These are phyloP conservation scores for Penicillium aurantiogriseum DNA, from an alignment of 2,329 filamentous ascomycete genomes.

Conservation along the genomic window DNA sequence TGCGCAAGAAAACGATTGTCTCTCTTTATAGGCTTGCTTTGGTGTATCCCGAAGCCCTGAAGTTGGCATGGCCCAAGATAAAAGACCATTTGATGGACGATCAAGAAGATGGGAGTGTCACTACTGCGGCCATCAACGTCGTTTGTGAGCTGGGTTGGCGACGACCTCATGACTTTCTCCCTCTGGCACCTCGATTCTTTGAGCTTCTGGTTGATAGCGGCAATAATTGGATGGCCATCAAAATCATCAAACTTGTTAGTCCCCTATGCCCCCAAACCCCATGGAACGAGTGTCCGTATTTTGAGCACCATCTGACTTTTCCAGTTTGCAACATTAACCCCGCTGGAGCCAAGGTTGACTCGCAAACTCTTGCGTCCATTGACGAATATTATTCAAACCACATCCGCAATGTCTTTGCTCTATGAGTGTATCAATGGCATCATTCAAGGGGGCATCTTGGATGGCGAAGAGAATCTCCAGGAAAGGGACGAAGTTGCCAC, in stretches of 20 bases:
- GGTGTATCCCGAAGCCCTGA: slow-evolving; percentile 92
- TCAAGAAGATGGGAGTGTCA: slow-evolving; percentile 86
- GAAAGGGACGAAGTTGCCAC: slow-evolving; percentile 90
- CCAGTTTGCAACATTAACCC: slow-evolving; percentile 90
- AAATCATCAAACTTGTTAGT: slow-evolving; percentile 89
- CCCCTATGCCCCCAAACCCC: neutral
- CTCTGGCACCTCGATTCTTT: slow-evolving; percentile 85
- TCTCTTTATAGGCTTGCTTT: slow-evolving; percentile 89
- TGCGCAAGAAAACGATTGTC: slow-evolving; percentile 94
- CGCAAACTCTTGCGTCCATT: slow-evolving; percentile 88
- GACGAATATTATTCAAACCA: slow-evolving; percentile 90
- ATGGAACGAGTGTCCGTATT: neutral
- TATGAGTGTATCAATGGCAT: slow-evolving; percentile 99
- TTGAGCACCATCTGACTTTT: slow-evolving; percentile 23
- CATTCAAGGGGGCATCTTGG: slow-evolving; percentile 91
- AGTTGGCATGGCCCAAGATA: slow-evolving; percentile 94
- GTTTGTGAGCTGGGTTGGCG: slow-evolving; percentile 95
- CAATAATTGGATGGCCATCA: slow-evolving; percentile 99
- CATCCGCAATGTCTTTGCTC: slow-evolving; percentile 93
- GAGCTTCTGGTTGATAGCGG: slow-evolving; percentile 86
- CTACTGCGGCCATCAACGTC: slow-evolving; percentile 93
- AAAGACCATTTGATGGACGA: slow-evolving; percentile 91
- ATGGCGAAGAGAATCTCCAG: slow-evolving; percentile 72
- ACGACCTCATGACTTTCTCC: slow-evolving; percentile 87
- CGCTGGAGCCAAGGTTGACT: slow-evolving; percentile 84